phyloP scores from a whole-genome alignment of 2,329 filamentous ascomycete species.

The Fusarium goolgardi region DNA sequence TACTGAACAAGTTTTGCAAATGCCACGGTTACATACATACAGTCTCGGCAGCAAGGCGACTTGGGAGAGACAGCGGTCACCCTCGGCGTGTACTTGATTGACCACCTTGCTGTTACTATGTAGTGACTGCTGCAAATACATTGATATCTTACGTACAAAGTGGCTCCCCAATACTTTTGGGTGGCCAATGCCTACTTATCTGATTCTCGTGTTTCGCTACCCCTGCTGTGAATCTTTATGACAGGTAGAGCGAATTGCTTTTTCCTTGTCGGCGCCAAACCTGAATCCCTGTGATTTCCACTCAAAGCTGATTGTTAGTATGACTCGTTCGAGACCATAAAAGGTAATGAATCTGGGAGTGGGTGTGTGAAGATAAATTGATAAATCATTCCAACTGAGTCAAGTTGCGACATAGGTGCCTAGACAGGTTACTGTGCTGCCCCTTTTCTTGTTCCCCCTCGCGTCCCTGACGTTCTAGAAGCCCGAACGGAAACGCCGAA shows the following conservation, averaged over 20 bases:
- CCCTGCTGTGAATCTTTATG: conserved; percentile 15
- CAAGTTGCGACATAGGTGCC: neutral
- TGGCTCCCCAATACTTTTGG: neutral
- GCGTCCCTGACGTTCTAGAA: conserved; percentile 19
- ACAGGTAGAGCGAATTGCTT: conserved; percentile 23
- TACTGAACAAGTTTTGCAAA: neutral
- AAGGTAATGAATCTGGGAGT: neutral
- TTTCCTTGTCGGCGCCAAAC: conserved; percentile 7
- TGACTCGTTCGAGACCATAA: conserved; percentile 16
- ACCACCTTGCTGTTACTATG: neutral
- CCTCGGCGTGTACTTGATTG: conserved; percentile 1
- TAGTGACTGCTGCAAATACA: neutral
- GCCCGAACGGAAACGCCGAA: conserved; percentile 23
- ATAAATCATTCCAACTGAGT: conserved; percentile 6
- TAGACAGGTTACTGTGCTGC: neutral
- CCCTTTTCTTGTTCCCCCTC: neutral
- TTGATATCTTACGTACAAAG: neutral
- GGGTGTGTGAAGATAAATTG: conserved; percentile 1
- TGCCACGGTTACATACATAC: neutral
- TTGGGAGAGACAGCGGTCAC: neutral
- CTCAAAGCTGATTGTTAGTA: neutral
- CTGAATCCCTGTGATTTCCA: neutral
- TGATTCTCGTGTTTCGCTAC: conserved; percentile 23
- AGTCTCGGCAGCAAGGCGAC: neutral
- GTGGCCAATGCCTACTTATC: conserved; percentile 10